Evolutionary conservation across 306 rosid genomes (phyloP).

Genomic region (Cicer yamashitae): DNA sequence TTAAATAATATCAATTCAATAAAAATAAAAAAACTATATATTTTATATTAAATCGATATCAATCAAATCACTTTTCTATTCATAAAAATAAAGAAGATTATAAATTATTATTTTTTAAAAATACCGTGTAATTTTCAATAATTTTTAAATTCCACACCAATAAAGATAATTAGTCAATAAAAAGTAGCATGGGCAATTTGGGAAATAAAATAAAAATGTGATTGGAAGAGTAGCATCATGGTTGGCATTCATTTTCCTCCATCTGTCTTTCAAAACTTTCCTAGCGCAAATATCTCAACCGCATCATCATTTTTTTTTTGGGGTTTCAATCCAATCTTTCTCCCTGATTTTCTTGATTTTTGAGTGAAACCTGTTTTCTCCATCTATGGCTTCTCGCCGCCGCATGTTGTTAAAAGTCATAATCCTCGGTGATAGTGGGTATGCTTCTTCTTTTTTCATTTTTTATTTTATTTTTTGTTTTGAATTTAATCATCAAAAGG

Average conservation of each 20-base stretch:
- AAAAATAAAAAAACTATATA: too few species aligned
- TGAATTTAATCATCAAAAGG: conserved; percentile 11
- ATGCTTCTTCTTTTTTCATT: conserved; percentile 24
- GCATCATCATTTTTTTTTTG: conserved; percentile 28
- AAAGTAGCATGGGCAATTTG: conserved; percentile 35
- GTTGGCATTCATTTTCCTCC: conserved; percentile 26
- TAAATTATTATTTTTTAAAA: too few species aligned
- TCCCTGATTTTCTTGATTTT: not conserved
- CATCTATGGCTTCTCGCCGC: conserved; percentile 93
- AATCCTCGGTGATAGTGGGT: conserved; percentile 99
- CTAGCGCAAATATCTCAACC: conserved; percentile 18
- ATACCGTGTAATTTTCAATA: too few species aligned
- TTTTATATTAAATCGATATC: too few species aligned
- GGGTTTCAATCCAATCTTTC: conserved; percentile 3
- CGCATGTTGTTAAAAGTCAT: conserved; percentile 98
- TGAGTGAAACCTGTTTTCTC: not conserved
- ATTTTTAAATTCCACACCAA: too few species aligned
- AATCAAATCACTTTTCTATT: accelerated
- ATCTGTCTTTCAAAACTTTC: conserved; percentile 49
- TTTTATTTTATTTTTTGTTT: not conserved
- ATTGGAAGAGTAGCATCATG: not conserved
- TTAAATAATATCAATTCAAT: too few species aligned
- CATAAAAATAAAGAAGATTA: too few species aligned
- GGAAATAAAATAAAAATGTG: conserved; percentile 17
- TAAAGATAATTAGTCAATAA: not conserved